Evolutionary conservation across 306 rosid species (phyloP), one percentile per base, ranked within the genome.

Genomic region (Prunus armeniaca): DNA sequence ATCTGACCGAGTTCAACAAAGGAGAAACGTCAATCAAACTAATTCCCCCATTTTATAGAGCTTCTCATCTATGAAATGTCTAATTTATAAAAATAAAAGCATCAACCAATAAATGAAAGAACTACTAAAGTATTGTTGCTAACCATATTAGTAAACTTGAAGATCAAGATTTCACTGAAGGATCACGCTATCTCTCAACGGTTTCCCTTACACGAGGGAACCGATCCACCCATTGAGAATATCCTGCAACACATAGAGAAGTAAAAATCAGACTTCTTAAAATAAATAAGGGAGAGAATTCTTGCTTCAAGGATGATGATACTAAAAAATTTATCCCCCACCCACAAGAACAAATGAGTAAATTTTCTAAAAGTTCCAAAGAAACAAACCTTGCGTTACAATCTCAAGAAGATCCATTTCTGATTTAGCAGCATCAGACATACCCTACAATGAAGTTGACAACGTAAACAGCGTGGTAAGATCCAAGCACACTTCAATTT

Each of bases 341-440:
- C 20, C 28, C 28, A 2, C 62, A 56, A 10, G 62, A 56, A 60
- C 17, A 60, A 38, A 6, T 28, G 20, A 28, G 20, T 62, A 28
- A 28, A 27, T 4, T 56, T 30, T 41, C 20, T 1, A 4, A 9
- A 28, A 1, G 30, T 13, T 62, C 43, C 20, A 5, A 62, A 62
- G 67, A 28, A 30, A 68, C 72, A 69, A 75, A 95, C 97, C 96
- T 77, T 89, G 70, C 24, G 77, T 75, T 28, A 90, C 61, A 65
- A 92, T 95, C 84, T 92, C 97, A 20, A 54, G 76, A 80, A 95
- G 96, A 89, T 95, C 98, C 82, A 57, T 73, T 28, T 92, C 89
- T 72, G 47, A 83, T 69, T 82, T 77, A n/a, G 64, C 81, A 76
- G 70, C 82, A 34, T 70, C 75, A 50, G 66, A 46, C 76, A 71